Evolutionary conservation across 1,284 basidiomycete species (phyloP), one percentile per base, ranked within the genome.

Genomic region (Entoloma clypeatum): DNA sequence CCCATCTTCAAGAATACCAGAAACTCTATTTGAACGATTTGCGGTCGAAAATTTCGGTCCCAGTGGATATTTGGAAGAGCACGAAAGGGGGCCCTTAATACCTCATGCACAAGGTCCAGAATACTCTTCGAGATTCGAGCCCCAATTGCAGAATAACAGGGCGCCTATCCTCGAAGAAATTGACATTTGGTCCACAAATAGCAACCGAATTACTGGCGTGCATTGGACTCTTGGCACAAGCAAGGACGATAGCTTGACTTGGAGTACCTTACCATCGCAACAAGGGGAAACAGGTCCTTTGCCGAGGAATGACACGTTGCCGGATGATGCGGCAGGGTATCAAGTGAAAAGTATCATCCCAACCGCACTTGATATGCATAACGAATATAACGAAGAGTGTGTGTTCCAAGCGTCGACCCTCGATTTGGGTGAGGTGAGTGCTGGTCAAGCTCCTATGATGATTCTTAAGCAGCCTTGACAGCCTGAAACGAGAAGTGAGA

Each of bases 161-260:
- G 48, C 50, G 23, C 57, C 60, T 33, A 45, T 61, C 28, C 44
- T 66, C 22, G 76, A 79, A 41, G 79, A 79, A 23, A 79, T 84
- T 35, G 81, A 85, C 52, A 85, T 80, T 55, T 87, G 83, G 81
- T 79, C 77, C 7, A 61, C 82, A 27, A 77, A 82, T 29, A 81
- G 81, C 47, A 81, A 78, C 52, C 62, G 81, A 43, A 64, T 69
- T 3, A 64, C 68, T 21, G 68, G 64, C 6, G 65, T 64, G 5
- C 65, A 74, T 44, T 86, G 84, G 82, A 75, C 74, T 19, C 77
- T 78, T 37, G 67, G 63, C 11, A 63, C 40, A 56, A 65, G 45
- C 62, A 69, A 74, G 47, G 80, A 85, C 36, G 83, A 85, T 48
- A 79, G 73, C 48, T 68, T 75, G 66, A 82, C 83, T 8, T 85